Conservation (phyloP, 805 yeast species). For the Saturnispora bothae region DNA sequence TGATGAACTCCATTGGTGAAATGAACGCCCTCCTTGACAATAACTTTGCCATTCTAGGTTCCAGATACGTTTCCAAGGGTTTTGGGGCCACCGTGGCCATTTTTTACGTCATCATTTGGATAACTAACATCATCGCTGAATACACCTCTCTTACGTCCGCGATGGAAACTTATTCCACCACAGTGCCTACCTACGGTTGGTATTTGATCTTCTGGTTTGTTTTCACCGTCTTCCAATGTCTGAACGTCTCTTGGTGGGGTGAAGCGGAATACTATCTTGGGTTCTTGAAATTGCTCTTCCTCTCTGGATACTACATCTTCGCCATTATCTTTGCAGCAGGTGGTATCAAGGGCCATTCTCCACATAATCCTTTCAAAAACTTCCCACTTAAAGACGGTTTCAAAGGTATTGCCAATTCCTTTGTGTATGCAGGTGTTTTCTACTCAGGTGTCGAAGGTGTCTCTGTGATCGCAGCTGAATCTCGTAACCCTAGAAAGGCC, state of each 20-base stretch:
- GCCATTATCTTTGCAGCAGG: constrained; percentile 38
- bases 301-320: constrained; percentile 41
- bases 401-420: constrained; percentile 20
- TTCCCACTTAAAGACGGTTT: constrained; percentile 22
- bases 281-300: constrained; percentile 35
- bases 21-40: constrained; percentile 43
- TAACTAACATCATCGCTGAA: constrained; percentile 44
- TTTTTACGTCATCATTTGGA: constrained; percentile 45
- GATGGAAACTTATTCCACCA: constrained; percentile 39
- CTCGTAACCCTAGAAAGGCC: constrained; percentile 46
- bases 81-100: constrained; percentile 49
- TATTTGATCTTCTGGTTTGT: constrained; percentile 41
- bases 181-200: constrained; percentile 46
- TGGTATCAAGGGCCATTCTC: constrained; percentile 25
- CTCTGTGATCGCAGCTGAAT: constrained; percentile 49
- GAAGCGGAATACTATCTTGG: constrained; percentile 48
- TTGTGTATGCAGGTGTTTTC: constrained; percentile 19
- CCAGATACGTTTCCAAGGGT: constrained; percentile 41
- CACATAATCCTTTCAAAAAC: constrained; percentile 29
- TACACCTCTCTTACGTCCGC: constrained; percentile 44
- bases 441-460: constrained; percentile 22
- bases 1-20: constrained; percentile 50
- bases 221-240: constrained; percentile 38
- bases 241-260: constrained; percentile 46
- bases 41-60: constrained; percentile 43